Conservation (phyloP, 306 rosid species). For the Psophocarpus tetragonolobus region DNA sequence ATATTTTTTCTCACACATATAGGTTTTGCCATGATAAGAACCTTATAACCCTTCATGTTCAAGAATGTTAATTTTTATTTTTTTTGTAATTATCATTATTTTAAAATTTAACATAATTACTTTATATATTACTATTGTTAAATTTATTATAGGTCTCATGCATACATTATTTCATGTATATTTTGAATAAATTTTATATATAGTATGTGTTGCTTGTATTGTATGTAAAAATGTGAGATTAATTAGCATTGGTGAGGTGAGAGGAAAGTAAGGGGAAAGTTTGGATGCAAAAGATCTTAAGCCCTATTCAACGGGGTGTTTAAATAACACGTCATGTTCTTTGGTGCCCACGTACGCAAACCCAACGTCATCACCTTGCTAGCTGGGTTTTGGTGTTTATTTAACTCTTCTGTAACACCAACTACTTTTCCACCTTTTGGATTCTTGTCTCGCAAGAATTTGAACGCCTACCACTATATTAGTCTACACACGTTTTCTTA, state of each 20-base stretch:
- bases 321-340: constrained; percentile 2
- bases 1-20: too few species aligned
- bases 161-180: too few species aligned
- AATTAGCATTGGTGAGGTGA: not conserved
- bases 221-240: too few species aligned
- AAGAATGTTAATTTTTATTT: too few species aligned
- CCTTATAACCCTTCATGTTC: too few species aligned
- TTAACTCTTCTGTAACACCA: not conserved
- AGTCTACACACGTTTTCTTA: not conserved
- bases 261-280: not conserved
- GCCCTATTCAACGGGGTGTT: not conserved
- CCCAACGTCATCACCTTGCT: not conserved
- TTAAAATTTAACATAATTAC: too few species aligned
- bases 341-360: constrained; percentile 1
- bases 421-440: not conserved
- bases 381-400: not conserved
- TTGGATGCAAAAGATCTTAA: not conserved
- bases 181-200: too few species aligned
- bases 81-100: too few species aligned
- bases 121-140: too few species aligned
- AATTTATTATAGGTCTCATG: too few species aligned
- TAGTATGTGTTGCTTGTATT: too few species aligned
- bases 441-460: constrained; percentile 34
- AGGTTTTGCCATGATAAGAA: too few species aligned
- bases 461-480: not conserved